phyloP scores from a whole-genome alignment of 495 filamentous ascomycete genomes.

The Cercophora samala region DNA sequence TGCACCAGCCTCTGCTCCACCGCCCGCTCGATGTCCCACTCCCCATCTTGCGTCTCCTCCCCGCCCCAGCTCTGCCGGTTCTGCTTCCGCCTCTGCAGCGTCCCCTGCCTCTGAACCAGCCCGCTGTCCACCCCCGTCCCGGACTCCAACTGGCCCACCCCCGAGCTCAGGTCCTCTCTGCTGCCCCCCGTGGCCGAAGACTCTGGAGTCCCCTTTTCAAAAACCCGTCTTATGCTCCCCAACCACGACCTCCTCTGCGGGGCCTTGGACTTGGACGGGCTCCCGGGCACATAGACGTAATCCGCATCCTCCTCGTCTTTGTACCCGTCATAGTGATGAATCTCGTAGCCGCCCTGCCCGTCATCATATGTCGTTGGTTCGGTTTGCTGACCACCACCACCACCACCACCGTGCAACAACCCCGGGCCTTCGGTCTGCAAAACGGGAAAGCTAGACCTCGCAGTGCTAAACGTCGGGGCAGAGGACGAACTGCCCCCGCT shows the following conservation, averaged over 20 bases:
- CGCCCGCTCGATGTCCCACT: slow-evolving; percentile 88
- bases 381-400: too few species aligned
- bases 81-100: slow-evolving; percentile 40
- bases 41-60: slow-evolving; percentile 37
- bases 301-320: slow-evolving; percentile 31
- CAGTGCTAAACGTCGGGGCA: slow-evolving; percentile 66
- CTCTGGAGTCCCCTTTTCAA: slow-evolving; percentile 31
- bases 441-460: slow-evolving; percentile 57
- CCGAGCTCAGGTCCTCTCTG: slow-evolving; percentile 26
- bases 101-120: slow-evolving; percentile 26
- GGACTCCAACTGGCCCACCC: slow-evolving; percentile 23
- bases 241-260: slow-evolving; percentile 43
- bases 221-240: slow-evolving; percentile 46
- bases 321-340: slow-evolving; percentile 12
- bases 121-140: slow-evolving; percentile 17
- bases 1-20: slow-evolving; percentile 79
- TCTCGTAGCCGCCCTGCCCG: not conserved
- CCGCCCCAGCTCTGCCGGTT: slow-evolving; percentile 41
- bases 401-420: slow-evolving; percentile 55
- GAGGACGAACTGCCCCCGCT: slow-evolving; percentile 34
- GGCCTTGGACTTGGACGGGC: slow-evolving; percentile 47
- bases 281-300: slow-evolving; percentile 35
- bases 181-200: slow-evolving; percentile 7
- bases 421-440: slow-evolving; percentile 64
- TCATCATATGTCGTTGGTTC: not conserved